Evolutionary conservation across 805 yeast genomes (phyloP).

Genomic region (Zygotorulaspora florentina): DNA sequence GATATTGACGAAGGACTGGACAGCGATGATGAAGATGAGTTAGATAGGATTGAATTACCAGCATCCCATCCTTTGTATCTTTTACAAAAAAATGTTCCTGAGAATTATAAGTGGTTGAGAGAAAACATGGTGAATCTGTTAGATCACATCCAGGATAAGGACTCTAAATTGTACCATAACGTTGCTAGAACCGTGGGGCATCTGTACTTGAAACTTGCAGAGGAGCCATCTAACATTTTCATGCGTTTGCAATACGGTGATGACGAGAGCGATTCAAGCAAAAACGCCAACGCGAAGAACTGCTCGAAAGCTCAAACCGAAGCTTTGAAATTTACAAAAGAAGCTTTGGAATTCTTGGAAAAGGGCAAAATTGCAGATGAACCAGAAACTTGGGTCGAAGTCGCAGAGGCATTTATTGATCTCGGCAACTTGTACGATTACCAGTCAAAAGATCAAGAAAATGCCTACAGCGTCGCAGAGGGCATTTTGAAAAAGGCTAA

Average conservation of each 20-base stretch:
- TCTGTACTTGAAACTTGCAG: constrained; percentile 60
- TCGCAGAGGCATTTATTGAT: constrained; percentile 82
- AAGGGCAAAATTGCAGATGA: constrained; percentile 65
- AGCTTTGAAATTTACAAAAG: constrained; percentile 45
- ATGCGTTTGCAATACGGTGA: constrained; percentile 58
- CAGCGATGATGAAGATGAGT: constrained; percentile 46
- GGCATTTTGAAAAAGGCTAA: constrained; percentile 64
- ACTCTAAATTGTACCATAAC: constrained; percentile 34
- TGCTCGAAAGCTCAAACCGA: constrained; percentile 45
- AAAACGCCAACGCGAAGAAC: constrained; percentile 21
- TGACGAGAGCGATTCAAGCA: constrained; percentile 32
- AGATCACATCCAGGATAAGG: constrained; percentile 11
- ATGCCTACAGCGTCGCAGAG: constrained; percentile 66
- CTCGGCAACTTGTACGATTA: constrained; percentile 69
- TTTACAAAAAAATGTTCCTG: constrained; percentile 36
- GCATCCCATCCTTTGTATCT: constrained; percentile 54
- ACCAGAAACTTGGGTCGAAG: constrained; percentile 75
- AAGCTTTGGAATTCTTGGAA: constrained; percentile 55
- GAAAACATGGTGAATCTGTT: constrained; percentile 26
- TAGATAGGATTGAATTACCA: constrained; percentile 38
- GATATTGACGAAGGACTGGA: constrained; percentile 56
- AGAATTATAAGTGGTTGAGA: constrained; percentile 50
- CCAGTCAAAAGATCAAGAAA: constrained; percentile 64
- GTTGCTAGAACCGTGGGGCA: constrained; percentile 57
- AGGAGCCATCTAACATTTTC: constrained; percentile 51